Base-by-base conservation (phyloP, 23 red algal genomes). In the Gracilaria caudata region DNA sequence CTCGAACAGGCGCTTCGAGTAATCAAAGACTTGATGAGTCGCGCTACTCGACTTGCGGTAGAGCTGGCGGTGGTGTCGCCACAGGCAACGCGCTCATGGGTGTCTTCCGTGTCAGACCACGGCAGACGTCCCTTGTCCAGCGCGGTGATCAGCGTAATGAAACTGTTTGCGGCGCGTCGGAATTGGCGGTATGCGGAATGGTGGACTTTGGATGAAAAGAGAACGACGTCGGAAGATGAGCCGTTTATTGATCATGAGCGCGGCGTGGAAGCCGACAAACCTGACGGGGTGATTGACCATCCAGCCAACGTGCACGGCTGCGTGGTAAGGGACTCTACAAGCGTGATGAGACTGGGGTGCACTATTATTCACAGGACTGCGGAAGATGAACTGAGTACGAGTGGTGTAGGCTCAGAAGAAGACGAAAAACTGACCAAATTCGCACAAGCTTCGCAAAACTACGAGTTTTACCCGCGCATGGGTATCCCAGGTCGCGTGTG, bases 401-500 rank as follows among this genome's bases (percentile, higher is more conserved):
- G 1, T 20, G 43, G 44, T 33, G 40, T 21, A 19, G 64, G 20
- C 33, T 33, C 29, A 0, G 58, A 58, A n/a, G 83, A 77, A 59
- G 59, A 90, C 39, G 73, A 65, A 20, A 73, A 21, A 7, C 44
- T 90, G 21, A 61, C 38, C 8, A 33, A 28, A 14, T 92, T 92
- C 34, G 81, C 79, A 8, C 55, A 41, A 41, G 79, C 68, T 40
- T 80, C 71, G 24, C 58, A 63, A 14, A 49, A 44, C n/a, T 94
- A 70, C 65, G 77, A 82, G 75, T 94, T 94, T 60, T 57, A 46
- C 26, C 91, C 91, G 19, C 68, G 73, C 23, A 56, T 87, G 32
- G 91, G 91, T 4, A 68, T 94, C 44, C 91, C 91, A 16, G 91
- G 91, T 20, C 71, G 91, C 28, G 91, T 94, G 19, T 94, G 82